phyloP scores from a whole-genome alignment of 805 yeast species.

The Vanderwaltozyma verrucispora region DNA sequence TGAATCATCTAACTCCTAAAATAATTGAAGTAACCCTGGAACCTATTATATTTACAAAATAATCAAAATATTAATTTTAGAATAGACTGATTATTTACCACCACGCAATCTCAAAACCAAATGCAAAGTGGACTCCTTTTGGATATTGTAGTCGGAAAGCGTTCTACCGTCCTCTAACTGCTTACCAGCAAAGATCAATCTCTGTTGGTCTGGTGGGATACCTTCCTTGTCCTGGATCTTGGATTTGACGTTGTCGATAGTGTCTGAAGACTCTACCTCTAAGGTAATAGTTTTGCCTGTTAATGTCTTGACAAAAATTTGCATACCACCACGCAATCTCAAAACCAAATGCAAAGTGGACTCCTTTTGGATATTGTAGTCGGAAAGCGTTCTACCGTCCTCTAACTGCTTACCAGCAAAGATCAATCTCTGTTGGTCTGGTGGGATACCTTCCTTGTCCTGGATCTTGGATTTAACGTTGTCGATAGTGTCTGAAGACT shows the following conservation, averaged over 20 bases:
- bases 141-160: constrained; percentile 57
- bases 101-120: constrained; percentile 65
- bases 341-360: constrained; percentile 61
- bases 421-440: constrained; percentile 60
- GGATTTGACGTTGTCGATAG: constrained; percentile 84
- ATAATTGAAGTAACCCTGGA: too few relatives aligned
- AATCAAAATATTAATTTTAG: too few relatives aligned
- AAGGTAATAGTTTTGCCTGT: constrained; percentile 58
- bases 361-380: constrained; percentile 64
- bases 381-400: constrained; percentile 62
- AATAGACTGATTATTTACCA: constrained; percentile 40
- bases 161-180: constrained; percentile 58
- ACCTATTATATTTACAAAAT: too few relatives aligned
- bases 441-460: constrained; percentile 65
- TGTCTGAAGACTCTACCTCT: constrained; percentile 90
- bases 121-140: constrained; percentile 58
- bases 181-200: constrained; percentile 61
- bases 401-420: constrained; percentile 66
- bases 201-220: constrained; percentile 60
- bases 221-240: constrained; percentile 63
- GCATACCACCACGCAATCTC: constrained; percentile 64
- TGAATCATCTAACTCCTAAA: too few relatives aligned
- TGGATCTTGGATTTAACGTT: constrained; percentile 76
- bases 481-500: constrained; percentile 91
- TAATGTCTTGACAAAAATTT: constrained; percentile 30